Conservation (phyloP, 305 asterid genomes). For the Striga hermonthica region DNA sequence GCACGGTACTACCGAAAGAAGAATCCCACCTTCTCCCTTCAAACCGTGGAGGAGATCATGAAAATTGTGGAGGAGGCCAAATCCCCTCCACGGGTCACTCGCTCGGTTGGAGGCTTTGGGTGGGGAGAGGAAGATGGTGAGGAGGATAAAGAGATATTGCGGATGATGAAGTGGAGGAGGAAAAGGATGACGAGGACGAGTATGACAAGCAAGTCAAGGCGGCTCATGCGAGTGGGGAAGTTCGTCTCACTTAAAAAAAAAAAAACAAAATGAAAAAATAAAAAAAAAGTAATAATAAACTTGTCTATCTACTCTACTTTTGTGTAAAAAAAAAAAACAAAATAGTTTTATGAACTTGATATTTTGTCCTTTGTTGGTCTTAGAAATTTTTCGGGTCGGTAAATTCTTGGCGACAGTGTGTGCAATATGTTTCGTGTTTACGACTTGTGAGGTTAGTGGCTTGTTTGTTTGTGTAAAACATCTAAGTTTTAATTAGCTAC, state of each 20-base stretch:
- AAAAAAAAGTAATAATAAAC: no score
- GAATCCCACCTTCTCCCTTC: constrained; percentile 67
- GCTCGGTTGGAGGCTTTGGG: constrained; percentile 57
- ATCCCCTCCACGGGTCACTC: constrained; percentile 56
- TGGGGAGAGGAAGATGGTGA: constrained; percentile 72
- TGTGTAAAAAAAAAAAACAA: no score
- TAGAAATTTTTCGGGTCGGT: no score
- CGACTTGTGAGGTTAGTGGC: no score
- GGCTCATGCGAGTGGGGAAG: constrained; percentile 47
- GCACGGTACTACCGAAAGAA: constrained; percentile 57
- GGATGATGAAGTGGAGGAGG: constrained; percentile 47
- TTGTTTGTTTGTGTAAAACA: no score
- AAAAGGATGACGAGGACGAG: constrained; percentile 39
- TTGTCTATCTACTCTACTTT: no score
- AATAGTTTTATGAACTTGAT: no score
- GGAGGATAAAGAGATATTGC: constrained; percentile 42
- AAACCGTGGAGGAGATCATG: constrained; percentile 61
- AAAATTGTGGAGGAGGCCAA: constrained; percentile 72
- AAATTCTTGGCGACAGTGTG: no score
- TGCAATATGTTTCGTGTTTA: no score
- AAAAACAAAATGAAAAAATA: no score
- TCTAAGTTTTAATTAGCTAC: no score
- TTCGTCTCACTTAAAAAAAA: constrained; percentile 33
- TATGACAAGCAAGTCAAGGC: constrained; percentile 50
- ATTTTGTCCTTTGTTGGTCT: no score